phyloP scores from a whole-genome alignment of 305 asterid genomes.

The Fraxinus sp. region DNA sequence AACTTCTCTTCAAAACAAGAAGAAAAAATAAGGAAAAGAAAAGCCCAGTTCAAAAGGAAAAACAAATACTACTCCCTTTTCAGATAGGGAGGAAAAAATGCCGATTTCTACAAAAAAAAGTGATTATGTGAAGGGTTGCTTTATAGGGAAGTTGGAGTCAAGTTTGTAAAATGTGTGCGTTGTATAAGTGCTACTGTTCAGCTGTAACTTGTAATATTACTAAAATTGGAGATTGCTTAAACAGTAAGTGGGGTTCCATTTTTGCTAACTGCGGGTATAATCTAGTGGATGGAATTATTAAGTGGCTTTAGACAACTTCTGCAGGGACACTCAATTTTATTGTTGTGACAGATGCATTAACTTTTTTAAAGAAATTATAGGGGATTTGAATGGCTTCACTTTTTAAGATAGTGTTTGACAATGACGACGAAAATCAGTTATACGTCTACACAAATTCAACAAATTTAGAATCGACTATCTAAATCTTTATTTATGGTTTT shows the following conservation, averaged over 20 bases:
- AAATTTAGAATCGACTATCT: background rate
- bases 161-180: conserved; percentile 13
- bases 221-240: conserved; percentile 49
- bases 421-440: background rate
- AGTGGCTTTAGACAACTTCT: conserved; percentile 18
- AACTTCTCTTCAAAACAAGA: background rate
- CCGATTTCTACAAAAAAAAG: background rate
- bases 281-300: conserved; percentile 36
- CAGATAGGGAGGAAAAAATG: background rate
- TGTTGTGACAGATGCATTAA: conserved; percentile 25
- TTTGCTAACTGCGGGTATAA: conserved; percentile 34
- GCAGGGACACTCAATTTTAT: conserved; percentile 2
- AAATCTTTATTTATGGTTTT: background rate
- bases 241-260: conserved; percentile 35
- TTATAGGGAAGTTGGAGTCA: background rate
- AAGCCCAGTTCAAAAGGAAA: background rate
- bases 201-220: conserved; percentile 46
- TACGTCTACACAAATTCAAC: too few species aligned
- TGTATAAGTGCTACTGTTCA: conserved; percentile 6
- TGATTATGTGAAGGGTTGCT: background rate
- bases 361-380: conserved; percentile 4
- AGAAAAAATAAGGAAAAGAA: background rate
- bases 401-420: background rate
- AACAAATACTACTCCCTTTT: background rate
- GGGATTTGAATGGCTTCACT: background rate